Percentiles rank a stretch among this genome's conserved stretches.
Evolutionary conservation across 1,284 basidiomycete genomes (phyloP).

Genomic region (Entoloma clypeatum): DNA sequence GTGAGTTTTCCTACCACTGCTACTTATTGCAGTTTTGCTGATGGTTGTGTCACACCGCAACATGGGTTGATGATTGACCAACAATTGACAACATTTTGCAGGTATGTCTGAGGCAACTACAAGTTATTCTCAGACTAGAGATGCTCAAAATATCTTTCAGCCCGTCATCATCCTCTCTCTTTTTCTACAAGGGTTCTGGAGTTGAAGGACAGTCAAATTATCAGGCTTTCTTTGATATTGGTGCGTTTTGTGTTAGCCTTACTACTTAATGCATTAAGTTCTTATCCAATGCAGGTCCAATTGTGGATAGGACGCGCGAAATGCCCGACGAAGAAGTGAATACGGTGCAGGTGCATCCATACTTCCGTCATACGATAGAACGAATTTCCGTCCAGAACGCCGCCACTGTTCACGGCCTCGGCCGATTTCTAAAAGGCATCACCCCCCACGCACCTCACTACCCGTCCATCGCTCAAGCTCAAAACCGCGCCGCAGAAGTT

Average conservation of each 20-base stretch:
- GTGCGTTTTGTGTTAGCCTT: neutral
- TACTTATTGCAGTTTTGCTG: too few species aligned
- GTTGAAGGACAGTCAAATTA: constrained; percentile 16
- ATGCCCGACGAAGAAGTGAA: constrained; percentile 47
- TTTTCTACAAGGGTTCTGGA: constrained; percentile 19
- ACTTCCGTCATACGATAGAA: neutral
- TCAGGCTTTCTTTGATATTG: constrained; percentile 15
- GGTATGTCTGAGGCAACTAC: constrained; percentile 26
- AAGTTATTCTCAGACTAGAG: neutral
- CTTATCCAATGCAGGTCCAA: constrained; percentile 31
- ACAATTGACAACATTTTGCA: constrained; percentile 53
- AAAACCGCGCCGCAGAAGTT: constrained; percentile 22
- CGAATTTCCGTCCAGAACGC: constrained; percentile 10
- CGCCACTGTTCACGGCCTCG: constrained; percentile 25
- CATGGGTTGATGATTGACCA: constrained; percentile 53
- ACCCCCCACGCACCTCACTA: constrained; percentile 24
- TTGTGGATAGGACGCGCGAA: constrained; percentile 36
- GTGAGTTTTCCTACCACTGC: too few species aligned
- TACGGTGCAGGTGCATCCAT: constrained; percentile 21
- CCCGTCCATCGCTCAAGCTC: constrained; percentile 22
- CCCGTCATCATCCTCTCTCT: constrained; percentile 4
- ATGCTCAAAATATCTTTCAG: neutral
- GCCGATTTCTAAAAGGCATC: constrained; percentile 32
- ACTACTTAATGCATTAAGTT: constrained; percentile 2
- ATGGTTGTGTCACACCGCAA: constrained; percentile 46